phyloP scores from a whole-genome alignment of 352 stramenopile species.

The Pythium monospermum region DNA sequence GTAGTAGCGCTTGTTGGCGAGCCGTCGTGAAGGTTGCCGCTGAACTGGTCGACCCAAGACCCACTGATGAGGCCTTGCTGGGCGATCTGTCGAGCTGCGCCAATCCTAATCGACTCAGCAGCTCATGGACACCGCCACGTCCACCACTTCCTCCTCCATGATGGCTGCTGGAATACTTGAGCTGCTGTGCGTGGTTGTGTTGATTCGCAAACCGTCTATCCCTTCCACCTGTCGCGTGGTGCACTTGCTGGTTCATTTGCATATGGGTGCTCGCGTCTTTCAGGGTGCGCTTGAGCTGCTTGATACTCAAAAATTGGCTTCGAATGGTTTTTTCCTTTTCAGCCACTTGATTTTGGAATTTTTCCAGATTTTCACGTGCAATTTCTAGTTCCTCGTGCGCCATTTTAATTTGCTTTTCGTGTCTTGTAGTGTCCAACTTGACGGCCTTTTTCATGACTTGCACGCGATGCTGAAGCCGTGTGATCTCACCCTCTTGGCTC shows the following conservation, averaged over 20 bases:
- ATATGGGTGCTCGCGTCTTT: conserved; percentile 43
- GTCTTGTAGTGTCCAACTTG: conserved; percentile 45
- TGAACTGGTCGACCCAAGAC: too few relatives aligned
- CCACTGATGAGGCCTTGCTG: conserved; percentile 9
- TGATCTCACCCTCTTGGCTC: conserved; percentile 64
- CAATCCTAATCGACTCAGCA: conserved; percentile 7
- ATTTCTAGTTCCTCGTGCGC: conserved; percentile 48
- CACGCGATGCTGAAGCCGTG: conserved; percentile 52
- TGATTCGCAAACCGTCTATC: conserved; percentile 30
- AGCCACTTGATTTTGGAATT: conserved; percentile 41
- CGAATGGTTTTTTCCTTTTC: conserved; percentile 59
- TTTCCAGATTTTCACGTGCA: conserved; percentile 34
- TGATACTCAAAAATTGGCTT: conserved; percentile 63
- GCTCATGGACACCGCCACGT: not conserved
- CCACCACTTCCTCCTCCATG: not conserved
- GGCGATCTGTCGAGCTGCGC: conserved; percentile 1
- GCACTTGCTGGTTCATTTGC: conserved; percentile 54
- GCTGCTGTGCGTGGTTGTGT: not conserved
- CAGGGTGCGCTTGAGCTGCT: conserved; percentile 65
- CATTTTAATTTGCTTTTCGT: conserved; percentile 34
- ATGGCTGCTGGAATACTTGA: not conserved
- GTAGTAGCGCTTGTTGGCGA: too few relatives aligned
- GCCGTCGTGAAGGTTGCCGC: too few relatives aligned
- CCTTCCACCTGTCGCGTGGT: conserved; percentile 29
- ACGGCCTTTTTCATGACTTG: conserved; percentile 56